These are phyloP conservation scores for Pisolithus orientalis DNA, from an alignment of 768 basidiomycete species.

Conservation along the genomic window DNA sequence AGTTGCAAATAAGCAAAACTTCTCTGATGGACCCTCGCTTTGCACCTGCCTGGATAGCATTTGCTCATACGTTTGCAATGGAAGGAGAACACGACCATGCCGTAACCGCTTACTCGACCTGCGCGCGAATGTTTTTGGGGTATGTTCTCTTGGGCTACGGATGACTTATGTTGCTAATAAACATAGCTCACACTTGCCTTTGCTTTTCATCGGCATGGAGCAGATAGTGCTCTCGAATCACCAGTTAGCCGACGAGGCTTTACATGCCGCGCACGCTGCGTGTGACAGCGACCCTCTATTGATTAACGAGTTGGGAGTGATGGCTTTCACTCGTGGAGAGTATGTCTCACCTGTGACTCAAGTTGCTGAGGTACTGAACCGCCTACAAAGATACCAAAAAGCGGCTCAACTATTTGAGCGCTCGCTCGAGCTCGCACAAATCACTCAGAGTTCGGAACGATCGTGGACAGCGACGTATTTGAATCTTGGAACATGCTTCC, in stretches of 20 bases:
- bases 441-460: slow-evolving; percentile 77
- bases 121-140: slow-evolving; percentile 93
- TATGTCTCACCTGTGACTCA: slow-evolving; percentile 32
- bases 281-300: slow-evolving; percentile 87
- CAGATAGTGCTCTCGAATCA: slow-evolving; percentile 86
- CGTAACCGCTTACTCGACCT: slow-evolving; percentile 96
- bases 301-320: slow-evolving; percentile 88
- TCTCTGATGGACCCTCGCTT: slow-evolving; percentile 95
- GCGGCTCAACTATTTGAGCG: slow-evolving; percentile 68
- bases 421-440: slow-evolving; percentile 75
- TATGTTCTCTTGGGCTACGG: slow-evolving; percentile 28
- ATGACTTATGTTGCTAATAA: slow-evolving; percentile 5
- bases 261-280: slow-evolving; percentile 73
- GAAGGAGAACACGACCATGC: slow-evolving; percentile 99
- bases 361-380: not conserved
- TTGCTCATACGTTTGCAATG: slow-evolving; percentile 93
- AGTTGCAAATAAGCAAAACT: slow-evolving; percentile 62
- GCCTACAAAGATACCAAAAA: slow-evolving; percentile 50
- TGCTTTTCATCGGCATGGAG: slow-evolving; percentile 98
- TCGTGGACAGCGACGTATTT: slow-evolving; percentile 88
- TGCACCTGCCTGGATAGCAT: slow-evolving; percentile 95
- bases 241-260: slow-evolving; percentile 78
- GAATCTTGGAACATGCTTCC: slow-evolving; percentile 86
- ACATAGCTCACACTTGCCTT: slow-evolving; percentile 84
- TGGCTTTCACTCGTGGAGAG: slow-evolving; percentile 84